These are phyloP conservation scores for Arabidopsis hybrid DNA, from an alignment of 441 rosid genomes.

Conservation along the genomic window DNA sequence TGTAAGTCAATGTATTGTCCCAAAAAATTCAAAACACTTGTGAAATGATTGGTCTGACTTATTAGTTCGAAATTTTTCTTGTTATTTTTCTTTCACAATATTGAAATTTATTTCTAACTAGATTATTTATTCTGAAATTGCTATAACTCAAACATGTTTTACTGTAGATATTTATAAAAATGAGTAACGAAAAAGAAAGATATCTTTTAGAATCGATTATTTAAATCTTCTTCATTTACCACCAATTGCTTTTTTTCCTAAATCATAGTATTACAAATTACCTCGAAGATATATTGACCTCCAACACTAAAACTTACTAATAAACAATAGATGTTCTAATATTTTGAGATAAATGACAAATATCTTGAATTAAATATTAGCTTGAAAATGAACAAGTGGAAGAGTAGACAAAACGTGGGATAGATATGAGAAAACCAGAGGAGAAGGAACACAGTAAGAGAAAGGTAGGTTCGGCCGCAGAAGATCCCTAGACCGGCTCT, in stretches of 20 bases:
- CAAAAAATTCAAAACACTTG: too few species aligned
- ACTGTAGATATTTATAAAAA: not conserved
- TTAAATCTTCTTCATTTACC: not conserved
- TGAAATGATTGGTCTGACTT: too few species aligned
- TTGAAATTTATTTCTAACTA: not conserved
- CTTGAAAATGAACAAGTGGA: constrained; percentile 28
- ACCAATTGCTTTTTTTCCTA: not conserved
- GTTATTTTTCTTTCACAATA: too few species aligned
- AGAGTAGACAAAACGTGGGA: constrained; percentile 31
- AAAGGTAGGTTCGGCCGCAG: constrained; percentile 33
- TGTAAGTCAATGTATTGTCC: too few species aligned
- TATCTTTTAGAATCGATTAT: too few species aligned
- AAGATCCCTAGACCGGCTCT: constrained; percentile 33
- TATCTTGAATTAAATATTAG: not conserved
- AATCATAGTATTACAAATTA: not conserved
- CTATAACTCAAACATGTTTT: not conserved
- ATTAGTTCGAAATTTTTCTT: too few species aligned
- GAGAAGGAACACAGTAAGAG: constrained; percentile 29
- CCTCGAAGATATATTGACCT: not conserved
- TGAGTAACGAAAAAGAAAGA: not conserved
- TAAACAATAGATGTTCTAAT: not conserved
- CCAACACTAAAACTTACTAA: not conserved
- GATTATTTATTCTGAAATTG: not conserved
- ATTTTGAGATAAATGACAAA: not conserved
- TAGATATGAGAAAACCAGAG: not conserved